phyloP scores from a whole-genome alignment of 805 yeast genomes.

The Kluyveromyces dobzhanskii region DNA sequence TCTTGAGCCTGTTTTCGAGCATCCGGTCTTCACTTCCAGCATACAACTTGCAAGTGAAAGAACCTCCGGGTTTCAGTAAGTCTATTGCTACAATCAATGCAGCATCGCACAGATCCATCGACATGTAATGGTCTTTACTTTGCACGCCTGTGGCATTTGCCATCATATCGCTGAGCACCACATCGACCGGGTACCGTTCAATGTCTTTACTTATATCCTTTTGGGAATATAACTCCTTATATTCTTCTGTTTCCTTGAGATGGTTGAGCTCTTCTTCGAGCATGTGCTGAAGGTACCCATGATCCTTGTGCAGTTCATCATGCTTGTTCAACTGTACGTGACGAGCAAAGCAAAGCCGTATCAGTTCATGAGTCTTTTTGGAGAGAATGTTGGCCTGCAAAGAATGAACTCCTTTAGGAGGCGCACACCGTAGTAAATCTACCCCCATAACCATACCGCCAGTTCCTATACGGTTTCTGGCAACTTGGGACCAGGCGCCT shows the following conservation, averaged over 20 bases:
- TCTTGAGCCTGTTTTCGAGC: slow-evolving; percentile 50
- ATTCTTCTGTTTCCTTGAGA: slow-evolving; percentile 21
- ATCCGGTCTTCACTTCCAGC: slow-evolving; percentile 71
- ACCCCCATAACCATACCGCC: slow-evolving; percentile 65
- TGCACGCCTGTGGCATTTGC: slow-evolving; percentile 82
- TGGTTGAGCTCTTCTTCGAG: slow-evolving; percentile 14
- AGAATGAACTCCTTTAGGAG: slow-evolving; percentile 72
- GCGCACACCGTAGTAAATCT: slow-evolving; percentile 69
- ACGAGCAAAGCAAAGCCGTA: slow-evolving; percentile 41
- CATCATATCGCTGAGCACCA: slow-evolving; percentile 81
- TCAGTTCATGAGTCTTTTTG: slow-evolving; percentile 48
- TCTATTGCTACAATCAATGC: slow-evolving; percentile 71
- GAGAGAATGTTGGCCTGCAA: slow-evolving; percentile 86
- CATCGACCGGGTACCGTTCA: slow-evolving; percentile 42
- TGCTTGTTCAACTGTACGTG: slow-evolving; percentile 24
- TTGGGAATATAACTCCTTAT: slow-evolving; percentile 18
- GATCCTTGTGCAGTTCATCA: slow-evolving; percentile 27
- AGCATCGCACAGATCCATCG: slow-evolving; percentile 86
- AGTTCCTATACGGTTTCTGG: slow-evolving; percentile 42
- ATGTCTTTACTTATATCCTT: slow-evolving; percentile 8
- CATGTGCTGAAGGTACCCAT: slow-evolving; percentile 16
- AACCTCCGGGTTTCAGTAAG: slow-evolving; percentile 61
- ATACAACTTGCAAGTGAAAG: slow-evolving; percentile 73
- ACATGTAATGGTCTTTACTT: slow-evolving; percentile 71
- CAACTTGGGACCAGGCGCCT: slow-evolving; percentile 92